phyloP scores from a whole-genome alignment of 2,329 filamentous ascomycete genomes.

The Polytolypa hystricis region DNA sequence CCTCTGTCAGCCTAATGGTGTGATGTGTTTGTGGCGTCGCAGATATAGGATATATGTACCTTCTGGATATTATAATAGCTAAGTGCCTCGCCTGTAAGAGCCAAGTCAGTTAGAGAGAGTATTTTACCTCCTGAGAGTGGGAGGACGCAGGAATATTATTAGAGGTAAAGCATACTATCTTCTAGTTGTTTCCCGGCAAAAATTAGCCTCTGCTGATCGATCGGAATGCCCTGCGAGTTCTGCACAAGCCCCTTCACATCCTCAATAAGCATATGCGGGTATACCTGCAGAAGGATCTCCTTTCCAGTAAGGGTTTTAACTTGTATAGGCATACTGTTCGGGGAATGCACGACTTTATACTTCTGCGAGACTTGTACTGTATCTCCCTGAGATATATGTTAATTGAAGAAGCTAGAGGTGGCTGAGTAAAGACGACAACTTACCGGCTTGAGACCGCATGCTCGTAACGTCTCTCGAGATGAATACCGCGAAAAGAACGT shows the following conservation, averaged over 20 bases:
- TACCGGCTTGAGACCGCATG: too few relatives aligned
- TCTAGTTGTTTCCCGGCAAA: not conserved
- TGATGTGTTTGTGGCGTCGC: not conserved
- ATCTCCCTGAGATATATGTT: not conserved
- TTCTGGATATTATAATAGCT: too few relatives aligned
- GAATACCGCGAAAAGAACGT: too few relatives aligned
- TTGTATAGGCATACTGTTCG: not conserved
- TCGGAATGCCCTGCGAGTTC: conserved; percentile 4
- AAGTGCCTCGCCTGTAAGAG: too few relatives aligned
- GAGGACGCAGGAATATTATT: too few relatives aligned
- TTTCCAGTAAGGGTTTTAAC: conserved; percentile 11
- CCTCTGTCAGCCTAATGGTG: too few relatives aligned
- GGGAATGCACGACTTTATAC: not conserved
- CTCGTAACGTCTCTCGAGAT: too few relatives aligned
- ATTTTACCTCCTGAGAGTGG: too few relatives aligned
- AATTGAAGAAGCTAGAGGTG: too few relatives aligned
- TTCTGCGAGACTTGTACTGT: not conserved
- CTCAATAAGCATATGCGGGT: not conserved
- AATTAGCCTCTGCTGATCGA: not conserved
- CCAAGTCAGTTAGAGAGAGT: too few relatives aligned
- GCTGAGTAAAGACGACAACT: too few relatives aligned
- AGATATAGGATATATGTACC: too few relatives aligned
- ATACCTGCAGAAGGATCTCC: not conserved
- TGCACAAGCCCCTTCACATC: conserved; percentile 5
- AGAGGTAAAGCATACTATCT: conserved; percentile 3